Evolutionary conservation across 2,329 filamentous ascomycete genomes (phyloP).

Genomic region (Neocucurbitaria cava): DNA sequence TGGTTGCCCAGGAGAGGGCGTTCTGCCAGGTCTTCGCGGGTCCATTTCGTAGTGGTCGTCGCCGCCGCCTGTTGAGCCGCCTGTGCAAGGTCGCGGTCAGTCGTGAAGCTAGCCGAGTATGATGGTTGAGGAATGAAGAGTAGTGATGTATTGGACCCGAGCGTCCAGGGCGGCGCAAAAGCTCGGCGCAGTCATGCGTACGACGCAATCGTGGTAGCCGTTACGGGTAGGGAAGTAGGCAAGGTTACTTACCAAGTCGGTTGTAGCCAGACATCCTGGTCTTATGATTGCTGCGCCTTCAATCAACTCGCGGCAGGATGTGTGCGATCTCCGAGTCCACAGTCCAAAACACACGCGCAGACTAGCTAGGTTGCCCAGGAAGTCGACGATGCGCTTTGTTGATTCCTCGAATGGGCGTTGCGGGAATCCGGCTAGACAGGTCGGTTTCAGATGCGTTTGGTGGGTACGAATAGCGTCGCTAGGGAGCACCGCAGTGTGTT

Average conservation of each 20-base stretch:
- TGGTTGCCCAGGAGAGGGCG: constrained; percentile 79
- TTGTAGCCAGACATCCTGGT: constrained; percentile 46
- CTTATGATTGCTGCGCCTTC: constrained; percentile 32
- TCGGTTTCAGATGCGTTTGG: constrained; percentile 42
- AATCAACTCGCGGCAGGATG: constrained; percentile 22
- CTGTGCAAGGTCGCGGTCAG: constrained; percentile 26
- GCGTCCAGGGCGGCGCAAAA: constrained; percentile 11
- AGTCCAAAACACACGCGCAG: constrained; percentile 22
- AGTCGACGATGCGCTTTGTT: constrained; percentile 24
- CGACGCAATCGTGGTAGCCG: constrained; percentile 16
- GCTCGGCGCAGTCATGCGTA: constrained; percentile 20
- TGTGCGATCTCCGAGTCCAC: constrained; percentile 18
- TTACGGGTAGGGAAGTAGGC: constrained; percentile 7
- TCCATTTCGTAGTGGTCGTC: constrained; percentile 54
- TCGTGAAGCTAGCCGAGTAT: constrained; percentile 4
- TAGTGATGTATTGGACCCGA: constrained; percentile 3
- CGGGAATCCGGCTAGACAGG: constrained; percentile 24
- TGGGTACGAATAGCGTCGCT: constrained; percentile 24
- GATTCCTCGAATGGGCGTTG: constrained; percentile 21
- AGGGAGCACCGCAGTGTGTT: constrained; percentile 34
- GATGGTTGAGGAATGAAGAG: constrained; percentile 15
- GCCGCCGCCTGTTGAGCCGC: constrained; percentile 22
- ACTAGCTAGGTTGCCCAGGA: constrained; percentile 18
- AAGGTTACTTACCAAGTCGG: constrained; percentile 43
- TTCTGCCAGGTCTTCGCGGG: constrained; percentile 58